Conservation (phyloP, 2,329 filamentous ascomycete species). For the Hymenoscyphus repandus region DNA sequence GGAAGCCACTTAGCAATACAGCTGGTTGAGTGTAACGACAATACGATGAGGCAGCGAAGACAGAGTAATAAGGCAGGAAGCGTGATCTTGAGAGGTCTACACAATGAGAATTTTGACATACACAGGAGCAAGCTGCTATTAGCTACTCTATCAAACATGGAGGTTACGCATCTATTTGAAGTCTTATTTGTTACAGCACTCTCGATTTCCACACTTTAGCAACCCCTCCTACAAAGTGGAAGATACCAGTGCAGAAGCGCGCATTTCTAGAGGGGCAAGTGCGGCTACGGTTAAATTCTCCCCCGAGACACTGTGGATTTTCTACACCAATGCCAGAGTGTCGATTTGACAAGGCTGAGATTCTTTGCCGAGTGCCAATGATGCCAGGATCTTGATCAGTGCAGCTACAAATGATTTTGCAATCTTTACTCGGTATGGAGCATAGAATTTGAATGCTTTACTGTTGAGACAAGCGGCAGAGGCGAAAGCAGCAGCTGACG, state of each 20-base stretch:
- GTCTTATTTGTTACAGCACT: too few species aligned
- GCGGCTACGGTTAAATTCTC: background rate
- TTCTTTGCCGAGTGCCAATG: background rate
- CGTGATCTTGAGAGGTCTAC: background rate
- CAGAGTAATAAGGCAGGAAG: too few species aligned
- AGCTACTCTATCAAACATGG: too few species aligned
- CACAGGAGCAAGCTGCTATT: too few species aligned
- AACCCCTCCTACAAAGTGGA: background rate
- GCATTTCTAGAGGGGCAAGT: background rate
- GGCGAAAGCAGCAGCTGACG: background rate
- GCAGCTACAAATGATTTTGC: too few species aligned
- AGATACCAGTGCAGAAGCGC: background rate
- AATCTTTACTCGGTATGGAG: too few species aligned
- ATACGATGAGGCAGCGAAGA: background rate
- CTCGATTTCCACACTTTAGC: background rate
- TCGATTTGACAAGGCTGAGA: background rate
- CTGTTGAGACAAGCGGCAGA: constrained; percentile 5
- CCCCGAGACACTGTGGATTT: background rate
- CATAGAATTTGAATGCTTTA: too few species aligned
- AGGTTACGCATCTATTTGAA: too few species aligned
- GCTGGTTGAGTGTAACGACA: constrained; percentile 2
- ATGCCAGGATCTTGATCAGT: background rate
- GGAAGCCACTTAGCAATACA: constrained; percentile 2
- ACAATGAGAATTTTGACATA: too few species aligned
- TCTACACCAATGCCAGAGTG: background rate